Evolutionary conservation across 768 basidiomycete species (phyloP).

Genomic region (Udeniomyces megalosporus): DNA sequence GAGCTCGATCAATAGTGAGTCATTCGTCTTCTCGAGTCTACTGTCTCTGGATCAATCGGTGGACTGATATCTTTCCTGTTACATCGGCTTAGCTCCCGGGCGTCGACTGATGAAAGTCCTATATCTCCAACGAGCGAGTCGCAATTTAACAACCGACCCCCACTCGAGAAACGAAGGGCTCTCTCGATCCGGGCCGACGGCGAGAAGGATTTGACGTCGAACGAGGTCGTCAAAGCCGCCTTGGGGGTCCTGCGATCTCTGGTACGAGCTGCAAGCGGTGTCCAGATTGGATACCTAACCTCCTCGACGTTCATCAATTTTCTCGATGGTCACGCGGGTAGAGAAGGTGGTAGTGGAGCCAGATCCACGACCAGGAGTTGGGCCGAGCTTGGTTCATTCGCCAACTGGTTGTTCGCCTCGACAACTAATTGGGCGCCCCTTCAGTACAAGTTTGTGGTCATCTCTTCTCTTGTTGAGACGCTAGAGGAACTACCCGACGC

Average conservation of each 20-base stretch:
- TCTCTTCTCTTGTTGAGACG: constrained; percentile 65
- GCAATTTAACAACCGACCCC: constrained; percentile 47
- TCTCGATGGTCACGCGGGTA: constrained; percentile 38
- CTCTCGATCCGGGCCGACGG: constrained; percentile 80
- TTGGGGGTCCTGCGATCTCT: constrained; percentile 56
- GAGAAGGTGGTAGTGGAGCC: not conserved
- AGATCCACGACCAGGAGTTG: constrained; percentile 38
- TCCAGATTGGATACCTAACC: constrained; percentile 47
- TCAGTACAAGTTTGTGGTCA: constrained; percentile 80
- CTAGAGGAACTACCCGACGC: constrained; percentile 37
- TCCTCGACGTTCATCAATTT: constrained; percentile 57
- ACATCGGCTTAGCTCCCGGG: too few relatives aligned
- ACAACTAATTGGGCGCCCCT: constrained; percentile 78
- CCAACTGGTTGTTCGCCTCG: constrained; percentile 63
- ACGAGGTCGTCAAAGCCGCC: constrained; percentile 58
- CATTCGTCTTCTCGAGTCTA: not conserved
- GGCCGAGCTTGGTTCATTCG: constrained; percentile 48
- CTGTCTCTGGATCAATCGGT: too few relatives aligned
- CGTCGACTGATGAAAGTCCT: too few relatives aligned
- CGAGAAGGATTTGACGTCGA: constrained; percentile 58
- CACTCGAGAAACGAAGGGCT: constrained; percentile 62
- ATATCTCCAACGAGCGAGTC: too few relatives aligned
- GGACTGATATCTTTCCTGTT: too few relatives aligned
- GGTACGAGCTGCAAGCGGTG: constrained; percentile 56
- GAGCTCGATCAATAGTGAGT: constrained; percentile 55